These are phyloP conservation scores for Sergeia podlipaevii DNA, from an alignment of 208 protist species.

Conservation along the genomic window DNA sequence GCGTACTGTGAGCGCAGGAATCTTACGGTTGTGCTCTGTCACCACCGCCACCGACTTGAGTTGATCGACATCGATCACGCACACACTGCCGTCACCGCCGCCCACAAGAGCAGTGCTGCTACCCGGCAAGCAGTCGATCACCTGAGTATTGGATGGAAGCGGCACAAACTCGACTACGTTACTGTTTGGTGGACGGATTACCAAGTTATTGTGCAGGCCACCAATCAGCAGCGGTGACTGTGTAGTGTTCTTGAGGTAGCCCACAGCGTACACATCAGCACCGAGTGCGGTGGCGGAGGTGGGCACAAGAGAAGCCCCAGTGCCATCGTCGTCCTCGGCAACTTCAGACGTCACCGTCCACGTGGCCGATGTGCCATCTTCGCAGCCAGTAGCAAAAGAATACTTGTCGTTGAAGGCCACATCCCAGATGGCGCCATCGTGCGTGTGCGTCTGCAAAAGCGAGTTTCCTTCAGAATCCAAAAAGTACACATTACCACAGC, in stretches of 20 bases:
- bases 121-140: constrained; percentile 53
- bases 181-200: constrained; percentile 38
- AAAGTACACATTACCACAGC: constrained; percentile 83
- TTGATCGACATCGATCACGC: constrained; percentile 41
- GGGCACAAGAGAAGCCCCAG: constrained; percentile 34
- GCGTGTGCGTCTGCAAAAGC: constrained; percentile 74
- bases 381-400: constrained; percentile 70
- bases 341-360: constrained; percentile 44
- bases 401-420: constrained; percentile 66
- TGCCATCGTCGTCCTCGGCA: constrained; percentile 1
- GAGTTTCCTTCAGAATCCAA: constrained; percentile 72
- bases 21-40: constrained; percentile 64
- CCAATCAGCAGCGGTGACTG: constrained; percentile 62
- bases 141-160: constrained; percentile 64
- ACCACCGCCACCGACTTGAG: constrained; percentile 22
- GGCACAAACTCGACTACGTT: constrained; percentile 30
- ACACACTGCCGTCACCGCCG: constrained; percentile 68
- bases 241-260: constrained; percentile 42
- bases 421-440: constrained; percentile 79
- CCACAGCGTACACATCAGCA: constrained; percentile 74
- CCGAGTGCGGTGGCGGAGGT: constrained; percentile 49
- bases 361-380: constrained; percentile 57
- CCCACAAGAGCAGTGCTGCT: constrained; percentile 52
- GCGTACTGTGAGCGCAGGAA: constrained; percentile 67
- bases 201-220: constrained; percentile 63